phyloP scores from a whole-genome alignment of 257 asterid genomes.

The Nicotiana benthamiana region DNA sequence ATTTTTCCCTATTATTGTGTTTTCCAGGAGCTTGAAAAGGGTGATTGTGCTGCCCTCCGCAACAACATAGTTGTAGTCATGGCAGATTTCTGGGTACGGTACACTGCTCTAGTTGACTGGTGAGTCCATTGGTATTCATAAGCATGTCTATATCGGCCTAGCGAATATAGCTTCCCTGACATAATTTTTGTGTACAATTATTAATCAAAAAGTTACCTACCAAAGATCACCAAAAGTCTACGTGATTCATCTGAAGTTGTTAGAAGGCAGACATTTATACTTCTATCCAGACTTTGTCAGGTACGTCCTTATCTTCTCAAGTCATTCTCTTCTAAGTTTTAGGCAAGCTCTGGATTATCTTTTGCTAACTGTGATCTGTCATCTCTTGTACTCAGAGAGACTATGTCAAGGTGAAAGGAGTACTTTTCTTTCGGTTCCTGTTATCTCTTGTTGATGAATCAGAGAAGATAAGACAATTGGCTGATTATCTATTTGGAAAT shows the following conservation, averaged over 20 bases:
- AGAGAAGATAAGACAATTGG: conserved; percentile 63
- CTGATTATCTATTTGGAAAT: conserved; percentile 87
- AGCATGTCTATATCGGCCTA: background rate
- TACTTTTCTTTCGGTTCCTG: conserved; percentile 83
- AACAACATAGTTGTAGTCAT: conserved; percentile 79
- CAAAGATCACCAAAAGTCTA: conserved; percentile 79
- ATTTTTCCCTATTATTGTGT: background rate
- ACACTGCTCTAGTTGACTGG: conserved; percentile 95
- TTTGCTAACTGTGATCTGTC: conserved; percentile 12
- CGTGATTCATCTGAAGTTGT: conserved; percentile 91
- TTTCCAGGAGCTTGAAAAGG: conserved; percentile 80
- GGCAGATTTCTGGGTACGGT: conserved; percentile 94
- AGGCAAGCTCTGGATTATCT: conserved; percentile 1
- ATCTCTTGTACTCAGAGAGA: conserved; percentile 51
- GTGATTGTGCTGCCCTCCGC: conserved; percentile 77
- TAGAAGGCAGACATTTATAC: conserved; percentile 83
- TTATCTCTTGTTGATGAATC: conserved; percentile 88
- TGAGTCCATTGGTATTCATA: conserved; percentile 22
- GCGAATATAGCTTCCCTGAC: background rate
- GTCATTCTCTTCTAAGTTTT: background rate
- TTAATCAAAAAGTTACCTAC: conserved; percentile 51
- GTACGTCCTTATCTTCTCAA: conserved; percentile 23
- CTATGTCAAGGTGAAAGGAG: conserved; percentile 94
- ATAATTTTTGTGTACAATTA: background rate
- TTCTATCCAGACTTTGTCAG: conserved; percentile 88